Evolutionary conservation across 1,284 basidiomycete genomes (phyloP).

Genomic region (Bjerkandera adusta): DNA sequence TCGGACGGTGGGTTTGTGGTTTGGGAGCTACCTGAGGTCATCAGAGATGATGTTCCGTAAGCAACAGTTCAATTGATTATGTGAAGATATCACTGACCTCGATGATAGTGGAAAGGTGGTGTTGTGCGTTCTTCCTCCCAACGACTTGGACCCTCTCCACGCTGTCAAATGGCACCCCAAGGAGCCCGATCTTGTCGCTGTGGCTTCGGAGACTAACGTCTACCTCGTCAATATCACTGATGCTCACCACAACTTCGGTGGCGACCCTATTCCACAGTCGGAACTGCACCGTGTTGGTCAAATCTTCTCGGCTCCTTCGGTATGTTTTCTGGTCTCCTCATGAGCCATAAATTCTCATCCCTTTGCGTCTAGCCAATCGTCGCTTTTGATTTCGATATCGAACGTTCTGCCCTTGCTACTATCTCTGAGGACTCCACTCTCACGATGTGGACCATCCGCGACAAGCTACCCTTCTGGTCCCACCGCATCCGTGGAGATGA

Average conservation of each 20-base stretch:
- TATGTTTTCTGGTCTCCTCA: slow-evolving; percentile 36
- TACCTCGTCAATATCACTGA: slow-evolving; percentile 71
- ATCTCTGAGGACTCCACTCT: slow-evolving; percentile 78
- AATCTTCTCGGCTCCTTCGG: slow-evolving; percentile 65
- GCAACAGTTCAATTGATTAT: slow-evolving; percentile 24
- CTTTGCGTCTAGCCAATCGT: slow-evolving; percentile 56
- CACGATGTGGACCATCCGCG: slow-evolving; percentile 75
- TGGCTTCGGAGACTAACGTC: slow-evolving; percentile 71
- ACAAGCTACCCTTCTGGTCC: slow-evolving; percentile 68
- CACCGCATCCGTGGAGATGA: slow-evolving; percentile 76
- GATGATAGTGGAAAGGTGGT: slow-evolving; percentile 58
- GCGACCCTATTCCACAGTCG: slow-evolving; percentile 60
- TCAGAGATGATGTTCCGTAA: slow-evolving; percentile 81
- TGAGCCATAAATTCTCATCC: slow-evolving; percentile 3
- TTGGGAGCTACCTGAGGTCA: slow-evolving; percentile 78
- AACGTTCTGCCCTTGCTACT: slow-evolving; percentile 69
- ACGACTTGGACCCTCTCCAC: slow-evolving; percentile 59
- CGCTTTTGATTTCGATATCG: slow-evolving; percentile 78
- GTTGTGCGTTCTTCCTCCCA: slow-evolving; percentile 64
- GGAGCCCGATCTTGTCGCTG: slow-evolving; percentile 70
- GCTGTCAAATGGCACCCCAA: slow-evolving; percentile 84
- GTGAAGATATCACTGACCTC: not conserved
- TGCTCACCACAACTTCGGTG: slow-evolving; percentile 52
- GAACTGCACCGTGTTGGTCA: slow-evolving; percentile 66
- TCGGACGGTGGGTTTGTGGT: slow-evolving; percentile 84